phyloP scores from a whole-genome alignment of 2,329 filamentous ascomycete genomes.

The Lecanicillium sp. region DNA sequence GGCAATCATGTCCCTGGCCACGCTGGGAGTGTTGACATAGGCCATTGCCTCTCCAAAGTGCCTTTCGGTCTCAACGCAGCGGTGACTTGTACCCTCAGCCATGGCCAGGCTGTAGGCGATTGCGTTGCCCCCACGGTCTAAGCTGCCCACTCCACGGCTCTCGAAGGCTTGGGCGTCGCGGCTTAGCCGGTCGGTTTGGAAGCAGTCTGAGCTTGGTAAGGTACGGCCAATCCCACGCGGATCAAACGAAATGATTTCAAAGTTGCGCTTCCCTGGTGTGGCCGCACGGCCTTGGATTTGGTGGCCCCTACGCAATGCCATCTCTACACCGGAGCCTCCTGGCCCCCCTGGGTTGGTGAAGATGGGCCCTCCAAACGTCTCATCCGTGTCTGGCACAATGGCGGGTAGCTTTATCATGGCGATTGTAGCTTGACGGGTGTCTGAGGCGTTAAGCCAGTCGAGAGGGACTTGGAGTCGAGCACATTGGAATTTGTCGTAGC shows the following conservation, averaged over 20 bases:
- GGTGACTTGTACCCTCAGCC: constrained; percentile 16
- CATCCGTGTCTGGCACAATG: constrained; percentile 19
- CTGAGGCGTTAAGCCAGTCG: constrained; percentile 20
- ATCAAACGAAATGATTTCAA: constrained; percentile 27
- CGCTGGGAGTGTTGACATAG: constrained; percentile 27
- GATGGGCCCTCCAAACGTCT: constrained; percentile 24
- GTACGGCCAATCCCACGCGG: constrained; percentile 24
- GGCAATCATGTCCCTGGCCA: constrained; percentile 35
- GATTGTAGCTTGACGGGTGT: constrained; percentile 19
- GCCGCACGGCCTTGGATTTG: constrained; percentile 16
- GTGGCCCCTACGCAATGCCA: constrained; percentile 11
- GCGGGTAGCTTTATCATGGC: constrained; percentile 25
- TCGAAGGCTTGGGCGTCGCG: constrained; percentile 18
- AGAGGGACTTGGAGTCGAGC: constrained; percentile 26
- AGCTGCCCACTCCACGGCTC: constrained; percentile 17
- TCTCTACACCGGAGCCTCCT: constrained; percentile 22
- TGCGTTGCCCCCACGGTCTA: constrained; percentile 6
- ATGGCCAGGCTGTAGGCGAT: no score
- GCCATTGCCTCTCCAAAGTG: constrained; percentile 7
- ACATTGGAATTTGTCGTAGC: constrained; percentile 23
- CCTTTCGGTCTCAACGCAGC: constrained; percentile 16
- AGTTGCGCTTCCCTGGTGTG: constrained; percentile 15
- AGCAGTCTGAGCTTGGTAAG: constrained; percentile 24
- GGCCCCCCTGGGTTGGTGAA: constrained; percentile 29
- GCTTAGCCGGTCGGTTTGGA: constrained; percentile 13